Evolutionary conservation across 1,284 basidiomycete species (phyloP).

Genomic region (Ustilago bromivora): DNA sequence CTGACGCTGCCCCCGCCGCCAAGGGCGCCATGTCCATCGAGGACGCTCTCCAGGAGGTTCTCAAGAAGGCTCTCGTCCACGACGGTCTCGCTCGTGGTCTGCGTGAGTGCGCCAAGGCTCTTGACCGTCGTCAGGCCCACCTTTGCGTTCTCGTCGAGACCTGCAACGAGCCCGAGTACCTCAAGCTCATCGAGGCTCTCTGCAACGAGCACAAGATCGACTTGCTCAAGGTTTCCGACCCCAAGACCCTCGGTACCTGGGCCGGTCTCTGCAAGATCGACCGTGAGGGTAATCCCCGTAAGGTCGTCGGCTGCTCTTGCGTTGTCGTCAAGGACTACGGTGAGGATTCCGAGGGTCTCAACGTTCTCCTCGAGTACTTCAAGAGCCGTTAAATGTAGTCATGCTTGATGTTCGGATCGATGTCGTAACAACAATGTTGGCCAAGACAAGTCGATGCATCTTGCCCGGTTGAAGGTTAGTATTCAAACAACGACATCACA

Average conservation of each 20-base stretch:
- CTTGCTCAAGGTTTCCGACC: slow-evolving; percentile 96
- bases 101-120: slow-evolving; percentile 95
- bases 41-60: slow-evolving; percentile 93
- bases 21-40: slow-evolving; percentile 93
- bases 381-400: slow-evolving; percentile 77
- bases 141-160: slow-evolving; percentile 99
- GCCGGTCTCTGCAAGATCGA: slow-evolving; percentile 96
- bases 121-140: slow-evolving; percentile 98
- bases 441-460: slow-evolving; percentile 5
- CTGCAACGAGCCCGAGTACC: slow-evolving; percentile 98
- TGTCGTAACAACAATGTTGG: not conserved
- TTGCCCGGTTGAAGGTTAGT: slow-evolving; percentile 46
- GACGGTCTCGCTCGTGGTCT: slow-evolving; percentile 98
- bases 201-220: slow-evolving; percentile 99
- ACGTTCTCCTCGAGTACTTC: slow-evolving; percentile 97
- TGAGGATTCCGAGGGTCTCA: slow-evolving; percentile 92
- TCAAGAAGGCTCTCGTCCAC: slow-evolving; percentile 96
- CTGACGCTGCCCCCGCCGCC: slow-evolving; percentile 77
- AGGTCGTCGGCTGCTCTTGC: slow-evolving; percentile 80
- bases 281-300: slow-evolving; percentile 97
- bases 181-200: slow-evolving; percentile 99
- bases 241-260: slow-evolving; percentile 95
- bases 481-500: not conserved
- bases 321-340: slow-evolving; percentile 99
- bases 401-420: not conserved